Conservation (phyloP, 2,329 filamentous ascomycete genomes). For the Aureobasidium sp. region DNA sequence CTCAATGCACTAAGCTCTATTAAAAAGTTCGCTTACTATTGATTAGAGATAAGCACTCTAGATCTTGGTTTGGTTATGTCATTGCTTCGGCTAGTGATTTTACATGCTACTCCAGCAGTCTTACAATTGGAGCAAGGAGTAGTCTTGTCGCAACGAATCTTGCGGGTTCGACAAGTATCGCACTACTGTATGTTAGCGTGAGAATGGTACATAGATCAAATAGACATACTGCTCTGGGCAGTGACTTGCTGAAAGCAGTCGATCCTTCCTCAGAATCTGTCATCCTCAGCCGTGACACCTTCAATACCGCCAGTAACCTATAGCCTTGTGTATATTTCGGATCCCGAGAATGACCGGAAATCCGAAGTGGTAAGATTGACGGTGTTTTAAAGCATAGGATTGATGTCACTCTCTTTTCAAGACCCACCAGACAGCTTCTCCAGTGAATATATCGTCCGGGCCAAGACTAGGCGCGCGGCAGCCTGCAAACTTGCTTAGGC, state of each 20-base stretch:
- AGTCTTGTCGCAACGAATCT: conserved; percentile 12
- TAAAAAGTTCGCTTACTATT: conserved; percentile 9
- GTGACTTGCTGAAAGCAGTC: conserved; percentile 2
- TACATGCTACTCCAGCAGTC: conserved; percentile 6
- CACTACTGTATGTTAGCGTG: not conserved
- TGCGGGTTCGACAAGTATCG: not conserved
- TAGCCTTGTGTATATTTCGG: not conserved
- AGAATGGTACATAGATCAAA: not conserved
- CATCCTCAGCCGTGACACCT: not conserved
- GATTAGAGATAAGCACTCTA: conserved; percentile 13
- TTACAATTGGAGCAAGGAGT: conserved; percentile 14
- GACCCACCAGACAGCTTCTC: not conserved
- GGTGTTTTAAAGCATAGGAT: not conserved
- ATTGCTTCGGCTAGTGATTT: conserved; percentile 7
- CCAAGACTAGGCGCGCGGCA: not conserved
- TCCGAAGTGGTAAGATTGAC: not conserved
- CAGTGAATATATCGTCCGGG: not conserved
- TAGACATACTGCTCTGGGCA: conserved; percentile 3
- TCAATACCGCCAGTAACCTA: not conserved
- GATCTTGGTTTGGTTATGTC: conserved; percentile 3
- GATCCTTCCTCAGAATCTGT: not conserved
- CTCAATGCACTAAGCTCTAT: no score
- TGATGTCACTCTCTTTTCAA: not conserved
- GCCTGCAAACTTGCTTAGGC: not conserved
- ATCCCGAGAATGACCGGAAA: not conserved